phyloP scores from a whole-genome alignment of 2,329 filamentous ascomycete genomes.

The Fusarium equiseti region DNA sequence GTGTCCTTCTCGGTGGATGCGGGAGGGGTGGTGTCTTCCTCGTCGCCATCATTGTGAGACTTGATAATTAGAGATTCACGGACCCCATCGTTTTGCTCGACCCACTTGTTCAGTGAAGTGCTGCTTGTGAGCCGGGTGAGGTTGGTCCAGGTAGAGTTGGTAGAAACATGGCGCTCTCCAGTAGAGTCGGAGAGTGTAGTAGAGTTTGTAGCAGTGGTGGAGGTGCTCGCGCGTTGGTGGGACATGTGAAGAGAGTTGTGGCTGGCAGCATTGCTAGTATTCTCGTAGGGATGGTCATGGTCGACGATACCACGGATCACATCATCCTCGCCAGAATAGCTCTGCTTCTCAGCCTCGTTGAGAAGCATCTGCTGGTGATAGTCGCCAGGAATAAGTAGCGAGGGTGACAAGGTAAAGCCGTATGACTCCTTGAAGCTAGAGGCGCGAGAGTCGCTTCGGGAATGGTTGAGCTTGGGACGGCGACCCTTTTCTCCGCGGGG shows the following conservation, averaged over 20 bases:
- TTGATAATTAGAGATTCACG: constrained; percentile 46
- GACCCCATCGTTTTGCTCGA: constrained; percentile 50
- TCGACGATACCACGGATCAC: constrained; percentile 37
- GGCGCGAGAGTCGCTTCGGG: constrained; percentile 59
- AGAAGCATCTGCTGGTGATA: constrained; percentile 66
- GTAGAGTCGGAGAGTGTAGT: constrained; percentile 61
- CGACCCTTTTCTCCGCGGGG: constrained; percentile 56
- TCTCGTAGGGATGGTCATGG: constrained; percentile 36
- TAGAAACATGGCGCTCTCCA: constrained; percentile 65
- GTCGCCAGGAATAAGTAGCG: constrained; percentile 71
- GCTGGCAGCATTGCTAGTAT: constrained; percentile 33
- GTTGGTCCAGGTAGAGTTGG: constrained; percentile 65
- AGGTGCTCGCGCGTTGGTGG: constrained; percentile 66
- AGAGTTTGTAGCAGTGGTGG: constrained; percentile 64
- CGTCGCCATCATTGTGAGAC: constrained; percentile 36
- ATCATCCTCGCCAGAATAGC: constrained; percentile 53
- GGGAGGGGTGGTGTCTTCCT: constrained; percentile 44
- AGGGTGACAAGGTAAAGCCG: constrained; percentile 70
- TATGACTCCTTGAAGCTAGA: constrained; percentile 70
- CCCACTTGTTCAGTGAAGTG: constrained; percentile 57
- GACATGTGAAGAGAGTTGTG: constrained; percentile 38
- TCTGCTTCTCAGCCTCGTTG: constrained; percentile 46
- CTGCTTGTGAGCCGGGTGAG: constrained; percentile 68
- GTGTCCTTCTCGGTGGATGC: constrained; percentile 50
- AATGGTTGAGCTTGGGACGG: constrained; percentile 50